phyloP scores from a whole-genome alignment of 768 basidiomycete genomes.

The Amanita rubescens region DNA sequence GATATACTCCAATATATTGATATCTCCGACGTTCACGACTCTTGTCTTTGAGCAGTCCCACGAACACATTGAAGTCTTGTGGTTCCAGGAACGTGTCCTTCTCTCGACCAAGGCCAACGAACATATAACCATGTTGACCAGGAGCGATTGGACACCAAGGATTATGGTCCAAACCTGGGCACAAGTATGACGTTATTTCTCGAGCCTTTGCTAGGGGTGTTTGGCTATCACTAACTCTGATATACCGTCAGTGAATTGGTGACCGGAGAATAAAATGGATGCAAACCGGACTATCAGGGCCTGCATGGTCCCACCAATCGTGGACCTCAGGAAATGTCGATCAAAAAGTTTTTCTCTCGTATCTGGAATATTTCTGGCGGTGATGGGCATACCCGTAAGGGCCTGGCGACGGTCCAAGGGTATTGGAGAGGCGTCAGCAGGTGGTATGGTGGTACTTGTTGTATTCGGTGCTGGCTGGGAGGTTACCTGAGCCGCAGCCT shows the following conservation, averaged over 20 bases:
- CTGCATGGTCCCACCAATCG: slow-evolving; percentile 33
- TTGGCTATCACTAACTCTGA: slow-evolving; percentile 21
- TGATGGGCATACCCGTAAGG: slow-evolving; percentile 17
- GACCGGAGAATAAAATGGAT: not conserved
- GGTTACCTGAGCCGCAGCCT: not conserved
- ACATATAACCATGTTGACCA: slow-evolving; percentile 48
- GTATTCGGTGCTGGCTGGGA: not conserved
- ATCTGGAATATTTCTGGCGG: slow-evolving; percentile 17
- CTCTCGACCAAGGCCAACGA: slow-evolving; percentile 45
- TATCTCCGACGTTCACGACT: slow-evolving; percentile 24
- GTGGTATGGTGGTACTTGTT: too few species aligned
- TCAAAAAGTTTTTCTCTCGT: slow-evolving; percentile 25
- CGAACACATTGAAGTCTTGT: slow-evolving; percentile 37
- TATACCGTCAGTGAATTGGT: not conserved
- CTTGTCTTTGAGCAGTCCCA: slow-evolving; percentile 27
- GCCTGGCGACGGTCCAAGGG: slow-evolving; percentile 13
- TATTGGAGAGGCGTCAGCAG: not conserved
- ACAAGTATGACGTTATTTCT: slow-evolving; percentile 35
- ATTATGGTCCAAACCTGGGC: slow-evolving; percentile 44
- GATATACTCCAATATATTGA: slow-evolving; percentile 40
- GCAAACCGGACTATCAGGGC: slow-evolving; percentile 29
- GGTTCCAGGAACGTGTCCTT: slow-evolving; percentile 31
- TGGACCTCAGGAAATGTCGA: slow-evolving; percentile 28
- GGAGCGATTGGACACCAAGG: slow-evolving; percentile 45
- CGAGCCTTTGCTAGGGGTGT: slow-evolving; percentile 23